Evolutionary conservation across 768 basidiomycete genomes (phyloP).

Genomic region (Harrya chromipes): DNA sequence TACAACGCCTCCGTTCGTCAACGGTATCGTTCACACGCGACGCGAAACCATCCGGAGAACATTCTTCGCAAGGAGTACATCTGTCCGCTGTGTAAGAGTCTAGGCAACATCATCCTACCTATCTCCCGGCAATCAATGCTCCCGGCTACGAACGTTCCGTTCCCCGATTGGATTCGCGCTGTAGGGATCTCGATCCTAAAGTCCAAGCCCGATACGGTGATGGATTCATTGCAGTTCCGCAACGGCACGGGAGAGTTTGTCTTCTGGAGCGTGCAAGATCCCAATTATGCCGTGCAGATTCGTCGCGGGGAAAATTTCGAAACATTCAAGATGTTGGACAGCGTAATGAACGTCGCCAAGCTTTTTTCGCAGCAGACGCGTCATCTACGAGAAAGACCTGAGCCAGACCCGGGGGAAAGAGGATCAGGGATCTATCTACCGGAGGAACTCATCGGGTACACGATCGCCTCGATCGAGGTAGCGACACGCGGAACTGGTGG

Average conservation of each 20-base stretch:
- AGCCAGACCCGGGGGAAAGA: conserved; percentile 68
- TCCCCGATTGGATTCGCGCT: conserved; percentile 87
- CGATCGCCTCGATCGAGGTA: conserved; percentile 77
- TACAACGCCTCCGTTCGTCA: conserved; percentile 85
- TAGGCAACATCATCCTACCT: conserved; percentile 92
- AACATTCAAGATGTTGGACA: conserved; percentile 80
- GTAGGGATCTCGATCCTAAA: conserved; percentile 89
- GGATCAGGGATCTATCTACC: conserved; percentile 89
- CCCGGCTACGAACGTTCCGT: conserved; percentile 50
- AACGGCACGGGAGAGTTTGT: conserved; percentile 87
- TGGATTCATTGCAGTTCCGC: conserved; percentile 71
- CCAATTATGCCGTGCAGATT: conserved; percentile 57
- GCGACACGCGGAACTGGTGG: conserved; percentile 65
- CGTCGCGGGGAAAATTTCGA: conserved; percentile 55
- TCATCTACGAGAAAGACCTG: conserved; percentile 73
- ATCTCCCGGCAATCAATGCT: conserved; percentile 52
- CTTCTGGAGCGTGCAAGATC: conserved; percentile 84
- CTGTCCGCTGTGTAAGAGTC: conserved; percentile 94
- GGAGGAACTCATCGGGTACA: conserved; percentile 88
- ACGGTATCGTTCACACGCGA: conserved; percentile 84
- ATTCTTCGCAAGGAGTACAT: conserved; percentile 94
- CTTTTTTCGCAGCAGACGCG: conserved; percentile 82
- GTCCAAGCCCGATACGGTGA: conserved; percentile 66
- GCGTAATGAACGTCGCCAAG: conserved; percentile 74
- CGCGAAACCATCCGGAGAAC: conserved; percentile 91